Evolutionary conservation across 805 yeast genomes (phyloP).

Genomic region (Clavispora asparagi): DNA sequence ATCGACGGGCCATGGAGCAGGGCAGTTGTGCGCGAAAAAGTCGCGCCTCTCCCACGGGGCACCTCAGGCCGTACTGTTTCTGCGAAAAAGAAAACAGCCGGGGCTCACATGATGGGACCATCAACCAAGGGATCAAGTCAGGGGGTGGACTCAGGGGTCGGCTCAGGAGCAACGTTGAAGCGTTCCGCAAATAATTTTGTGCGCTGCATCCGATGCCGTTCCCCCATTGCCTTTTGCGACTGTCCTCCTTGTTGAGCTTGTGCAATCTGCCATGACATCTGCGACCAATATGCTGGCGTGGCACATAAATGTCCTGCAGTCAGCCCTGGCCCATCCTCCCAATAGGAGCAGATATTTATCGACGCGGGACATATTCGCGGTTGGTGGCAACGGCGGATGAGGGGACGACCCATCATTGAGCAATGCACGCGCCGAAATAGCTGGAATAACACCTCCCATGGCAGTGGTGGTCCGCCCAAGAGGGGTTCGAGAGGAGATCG

Average conservation of each 20-base stretch:
- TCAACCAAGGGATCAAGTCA: no score
- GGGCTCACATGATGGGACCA: no score
- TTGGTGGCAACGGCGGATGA: background rate
- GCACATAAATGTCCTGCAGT: background rate
- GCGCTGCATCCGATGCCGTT: no score
- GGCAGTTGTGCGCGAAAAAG: no score
- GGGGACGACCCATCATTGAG: background rate
- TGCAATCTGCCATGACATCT: background rate
- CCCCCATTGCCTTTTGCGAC: no score
- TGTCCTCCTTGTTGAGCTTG: background rate
- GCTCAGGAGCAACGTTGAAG: no score
- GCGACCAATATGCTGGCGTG: background rate
- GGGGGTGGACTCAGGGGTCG: no score
- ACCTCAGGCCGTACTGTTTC: no score
- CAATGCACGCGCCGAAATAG: background rate
- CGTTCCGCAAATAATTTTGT: no score
- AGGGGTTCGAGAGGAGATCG: background rate
- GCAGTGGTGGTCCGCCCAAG: background rate
- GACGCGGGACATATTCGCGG: background rate
- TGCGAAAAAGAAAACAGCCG: no score
- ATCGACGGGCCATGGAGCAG: no score
- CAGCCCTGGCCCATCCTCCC: background rate
- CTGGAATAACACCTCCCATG: background rate
- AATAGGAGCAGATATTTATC: background rate
- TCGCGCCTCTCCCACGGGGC: no score